phyloP scores from a whole-genome alignment of 192 early-diverging fungal genomes.

The Jimgerdemannia flammicorona region DNA sequence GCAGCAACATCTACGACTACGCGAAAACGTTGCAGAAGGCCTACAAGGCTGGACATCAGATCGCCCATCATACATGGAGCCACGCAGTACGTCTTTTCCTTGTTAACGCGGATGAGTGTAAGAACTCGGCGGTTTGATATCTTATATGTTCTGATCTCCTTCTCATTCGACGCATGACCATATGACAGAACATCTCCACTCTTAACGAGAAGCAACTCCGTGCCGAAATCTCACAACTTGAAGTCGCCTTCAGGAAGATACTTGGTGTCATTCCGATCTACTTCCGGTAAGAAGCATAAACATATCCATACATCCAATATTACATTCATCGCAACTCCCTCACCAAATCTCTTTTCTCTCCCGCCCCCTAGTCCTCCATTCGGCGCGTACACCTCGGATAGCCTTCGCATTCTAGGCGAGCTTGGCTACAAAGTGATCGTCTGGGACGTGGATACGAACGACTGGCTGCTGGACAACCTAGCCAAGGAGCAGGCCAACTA shows the following conservation, averaged over 20 bases:
- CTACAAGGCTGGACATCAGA: slow-evolving; percentile 53
- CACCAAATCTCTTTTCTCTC: neutral
- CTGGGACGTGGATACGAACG: slow-evolving; percentile 39
- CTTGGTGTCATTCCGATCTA: slow-evolving; percentile 15
- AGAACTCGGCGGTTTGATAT: neutral
- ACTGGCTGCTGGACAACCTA: slow-evolving; percentile 26
- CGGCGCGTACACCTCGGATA: slow-evolving; percentile 26
- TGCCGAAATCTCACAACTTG: slow-evolving; percentile 26
- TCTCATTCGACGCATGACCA: neutral
- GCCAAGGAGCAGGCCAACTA: slow-evolving; percentile 13
- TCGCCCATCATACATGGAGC: slow-evolving; percentile 53
- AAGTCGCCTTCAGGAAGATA: slow-evolving; percentile 20
- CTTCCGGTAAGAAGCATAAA: neutral
- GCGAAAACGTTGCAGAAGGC: slow-evolving; percentile 43
- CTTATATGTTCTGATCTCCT: neutral
- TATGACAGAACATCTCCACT: neutral
- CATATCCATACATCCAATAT: neutral
- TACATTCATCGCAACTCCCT: neutral
- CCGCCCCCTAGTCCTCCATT: slow-evolving; percentile 21
- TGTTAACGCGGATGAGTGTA: neutral
- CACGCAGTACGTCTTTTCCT: slow-evolving; percentile 22
- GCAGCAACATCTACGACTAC: slow-evolving; percentile 29
- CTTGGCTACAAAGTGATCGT: slow-evolving; percentile 38
- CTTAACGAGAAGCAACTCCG: slow-evolving; percentile 4
- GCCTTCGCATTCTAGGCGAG: slow-evolving; percentile 20